Percentiles rank a stretch among this genome's conserved stretches.
Conservation (phyloP, 2,329 filamentous ascomycete species). For the Xylaria sp. region DNA sequence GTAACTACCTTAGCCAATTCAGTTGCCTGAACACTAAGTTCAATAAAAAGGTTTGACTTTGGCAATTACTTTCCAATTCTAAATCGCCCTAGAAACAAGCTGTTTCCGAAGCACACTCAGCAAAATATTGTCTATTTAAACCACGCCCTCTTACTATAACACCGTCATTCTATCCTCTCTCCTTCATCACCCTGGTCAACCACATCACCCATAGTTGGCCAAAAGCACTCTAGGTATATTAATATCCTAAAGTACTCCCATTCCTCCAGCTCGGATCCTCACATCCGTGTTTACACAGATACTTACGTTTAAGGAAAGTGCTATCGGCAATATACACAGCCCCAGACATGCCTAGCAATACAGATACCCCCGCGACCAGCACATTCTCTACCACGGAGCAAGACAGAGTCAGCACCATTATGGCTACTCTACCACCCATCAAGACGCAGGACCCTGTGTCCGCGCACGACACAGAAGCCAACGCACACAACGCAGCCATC, state of each 20-base stretch:
- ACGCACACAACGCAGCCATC: slow-evolving; percentile 21
- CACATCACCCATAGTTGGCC: not conserved
- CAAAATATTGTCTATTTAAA: not conserved
- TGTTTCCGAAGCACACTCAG: not conserved
- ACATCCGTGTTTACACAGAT: too few relatives aligned
- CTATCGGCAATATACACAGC: not conserved
- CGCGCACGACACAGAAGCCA: not conserved
- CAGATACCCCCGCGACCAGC: not conserved
- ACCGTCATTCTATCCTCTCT: not conserved
- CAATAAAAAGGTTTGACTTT: too few relatives aligned
- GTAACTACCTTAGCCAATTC: too few relatives aligned
- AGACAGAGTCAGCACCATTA: not conserved
- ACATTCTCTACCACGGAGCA: not conserved
- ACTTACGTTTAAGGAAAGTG: not conserved
- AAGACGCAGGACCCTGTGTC: not conserved
- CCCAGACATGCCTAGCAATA: not conserved
- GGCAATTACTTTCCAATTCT: not conserved
- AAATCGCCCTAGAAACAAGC: not conserved
- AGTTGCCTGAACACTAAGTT: too few relatives aligned
- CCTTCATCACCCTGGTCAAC: not conserved
- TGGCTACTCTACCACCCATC: slow-evolving; percentile 11
- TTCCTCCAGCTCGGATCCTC: not conserved
- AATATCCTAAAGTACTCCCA: too few relatives aligned
- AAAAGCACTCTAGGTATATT: not conserved
- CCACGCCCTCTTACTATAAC: not conserved